Base-by-base conservation (phyloP, 176 grass and related monocot species). In the Oryza officinalis region DNA sequence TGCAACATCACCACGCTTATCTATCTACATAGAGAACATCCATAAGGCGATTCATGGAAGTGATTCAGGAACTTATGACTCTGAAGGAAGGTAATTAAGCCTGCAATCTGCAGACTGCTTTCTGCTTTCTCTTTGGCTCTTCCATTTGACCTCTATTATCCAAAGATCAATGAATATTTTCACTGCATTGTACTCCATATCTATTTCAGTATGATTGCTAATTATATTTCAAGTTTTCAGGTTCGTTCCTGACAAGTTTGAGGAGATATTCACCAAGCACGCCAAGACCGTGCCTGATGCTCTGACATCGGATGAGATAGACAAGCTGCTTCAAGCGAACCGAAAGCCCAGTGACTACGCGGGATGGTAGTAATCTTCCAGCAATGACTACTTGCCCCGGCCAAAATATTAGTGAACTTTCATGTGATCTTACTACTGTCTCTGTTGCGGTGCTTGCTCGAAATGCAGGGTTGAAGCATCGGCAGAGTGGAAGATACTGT, bases 11-110 rank as follows among this genome's bases (percentile, higher is more conserved):
- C 81, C 85, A 17, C 75, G 59, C 69, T 3, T 87, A 20, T 90
- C 92, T 27, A 86, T 99, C 59, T 91, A 92, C 88, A 74, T 99
- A n/a, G 79, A 87, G 74, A 87, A 96, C 88, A 99, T 99, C 49
- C 67, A 95, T 7, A 94, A 82, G 20, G 97, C 83, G 2, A 99
- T 87, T n/a, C 97, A 99, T 26, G 78, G 86, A 44, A 94, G 97
- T 65, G 91, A 99, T 59, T 75, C 93, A 30, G 89, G 87, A 25
- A 75, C 83, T 13, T 99, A 91, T 13, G 91, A 99, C 18, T 37
- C 70, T 4, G 70, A 92, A 64, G 91, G 96, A 72, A 90, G 93
- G 96, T 92, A 88, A 45, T 10, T 65, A 37, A 20, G 37, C 37
- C 20, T 66, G 63, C 4, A 7, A 65, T 17, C 40, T 71, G 26